Conservation (phyloP, 2,329 filamentous ascomycete genomes). For the Nemania diffusa region DNA sequence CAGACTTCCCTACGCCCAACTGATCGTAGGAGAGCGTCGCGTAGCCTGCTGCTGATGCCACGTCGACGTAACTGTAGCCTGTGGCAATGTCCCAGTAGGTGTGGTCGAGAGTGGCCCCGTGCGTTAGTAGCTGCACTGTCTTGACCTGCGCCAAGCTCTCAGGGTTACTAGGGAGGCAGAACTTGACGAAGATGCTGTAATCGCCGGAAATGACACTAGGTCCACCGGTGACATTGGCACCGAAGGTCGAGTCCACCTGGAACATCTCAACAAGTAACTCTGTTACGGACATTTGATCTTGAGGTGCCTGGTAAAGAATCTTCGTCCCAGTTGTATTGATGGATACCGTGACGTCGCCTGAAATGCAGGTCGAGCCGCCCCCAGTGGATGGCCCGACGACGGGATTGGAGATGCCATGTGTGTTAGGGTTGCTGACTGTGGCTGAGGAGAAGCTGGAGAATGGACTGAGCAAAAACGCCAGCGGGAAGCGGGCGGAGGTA, state of each 20-base stretch:
- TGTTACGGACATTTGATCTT: constrained; percentile 37
- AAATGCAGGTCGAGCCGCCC: constrained; percentile 39
- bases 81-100: constrained; percentile 53
- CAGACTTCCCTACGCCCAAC: constrained; percentile 52
- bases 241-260: constrained; percentile 38
- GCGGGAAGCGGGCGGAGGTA: constrained; percentile 29
- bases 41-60: constrained; percentile 52
- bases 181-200: constrained; percentile 40
- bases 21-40: constrained; percentile 56
- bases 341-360: constrained; percentile 31
- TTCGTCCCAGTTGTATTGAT: constrained; percentile 38
- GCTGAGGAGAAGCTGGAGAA: constrained; percentile 35
- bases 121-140: constrained; percentile 53
- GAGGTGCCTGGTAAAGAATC: constrained; percentile 36
- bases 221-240: constrained; percentile 24
- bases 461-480: constrained; percentile 30
- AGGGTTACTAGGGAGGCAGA: constrained; percentile 37
- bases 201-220: constrained; percentile 38
- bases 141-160: constrained; percentile 25
- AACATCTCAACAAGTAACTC: constrained; percentile 39
- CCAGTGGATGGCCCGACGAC: constrained; percentile 33
- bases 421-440: constrained; percentile 5
- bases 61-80: constrained; percentile 54
- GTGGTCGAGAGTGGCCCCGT: constrained; percentile 54
- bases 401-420: constrained; percentile 38